Evolutionary conservation across 2,329 filamentous ascomycete genomes (phyloP).

Genomic region (Emmonsiellopsis sp.): DNA sequence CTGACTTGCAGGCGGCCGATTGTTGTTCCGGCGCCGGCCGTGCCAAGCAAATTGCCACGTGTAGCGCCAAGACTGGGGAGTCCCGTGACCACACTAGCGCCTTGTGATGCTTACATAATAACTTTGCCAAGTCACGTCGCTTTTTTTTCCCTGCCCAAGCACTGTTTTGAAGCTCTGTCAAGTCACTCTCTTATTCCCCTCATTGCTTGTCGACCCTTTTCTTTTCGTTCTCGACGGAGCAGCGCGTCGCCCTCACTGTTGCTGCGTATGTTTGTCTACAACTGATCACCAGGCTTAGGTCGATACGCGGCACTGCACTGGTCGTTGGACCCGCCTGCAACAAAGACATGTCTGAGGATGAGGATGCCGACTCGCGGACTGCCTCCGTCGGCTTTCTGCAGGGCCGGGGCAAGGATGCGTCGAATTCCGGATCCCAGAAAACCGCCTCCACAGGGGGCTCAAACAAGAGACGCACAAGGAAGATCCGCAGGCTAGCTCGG

Average conservation of each 20-base stretch:
- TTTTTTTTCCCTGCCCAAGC: neutral
- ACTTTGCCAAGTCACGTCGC: neutral
- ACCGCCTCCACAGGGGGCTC: conserved; percentile 15
- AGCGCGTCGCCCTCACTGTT: neutral
- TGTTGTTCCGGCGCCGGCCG: neutral
- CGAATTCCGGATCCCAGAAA: conserved; percentile 16
- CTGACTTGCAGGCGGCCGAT: neutral
- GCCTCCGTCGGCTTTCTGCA: conserved; percentile 35
- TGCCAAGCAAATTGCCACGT: neutral
- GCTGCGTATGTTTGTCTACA: neutral
- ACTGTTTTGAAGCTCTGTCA: no score
- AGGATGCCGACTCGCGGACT: conserved; percentile 36
- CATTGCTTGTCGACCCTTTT: neutral
- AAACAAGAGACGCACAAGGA: conserved; percentile 21
- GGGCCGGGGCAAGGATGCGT: conserved; percentile 14
- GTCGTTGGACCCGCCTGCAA: neutral
- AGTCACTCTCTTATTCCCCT: neutral
- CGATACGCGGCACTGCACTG: neutral
- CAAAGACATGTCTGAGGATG: conserved; percentile 18
- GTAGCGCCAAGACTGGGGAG: neutral
- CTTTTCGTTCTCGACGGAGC: neutral
- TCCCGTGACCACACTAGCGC: no score
- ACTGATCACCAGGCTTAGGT: neutral
- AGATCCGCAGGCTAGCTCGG: conserved; percentile 14
- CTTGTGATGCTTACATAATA: neutral